Conservation (phyloP, 2,329 filamentous ascomycete genomes). For the Nectriaceae sp. region DNA sequence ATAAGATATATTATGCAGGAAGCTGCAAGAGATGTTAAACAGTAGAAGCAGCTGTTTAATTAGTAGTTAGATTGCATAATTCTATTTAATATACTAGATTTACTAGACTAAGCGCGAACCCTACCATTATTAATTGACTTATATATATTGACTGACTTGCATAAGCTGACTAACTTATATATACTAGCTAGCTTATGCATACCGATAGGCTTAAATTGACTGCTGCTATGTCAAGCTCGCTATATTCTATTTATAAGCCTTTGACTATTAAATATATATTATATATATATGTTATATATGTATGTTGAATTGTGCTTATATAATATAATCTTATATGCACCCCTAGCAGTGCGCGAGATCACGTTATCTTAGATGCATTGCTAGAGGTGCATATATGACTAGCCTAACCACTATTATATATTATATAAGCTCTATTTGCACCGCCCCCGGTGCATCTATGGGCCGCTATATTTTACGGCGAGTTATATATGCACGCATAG, state of each 20-base stretch:
- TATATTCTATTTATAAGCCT: background rate
- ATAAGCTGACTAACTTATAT: too few species aligned
- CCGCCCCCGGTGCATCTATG: too few species aligned
- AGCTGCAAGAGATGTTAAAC: background rate
- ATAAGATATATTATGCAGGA: background rate
- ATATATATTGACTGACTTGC: too few species aligned
- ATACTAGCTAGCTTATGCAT: background rate
- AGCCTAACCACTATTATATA: too few species aligned
- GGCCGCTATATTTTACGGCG: too few species aligned
- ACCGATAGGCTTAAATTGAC: too few species aligned
- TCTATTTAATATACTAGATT: background rate
- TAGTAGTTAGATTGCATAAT: background rate
- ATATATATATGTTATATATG: background rate
- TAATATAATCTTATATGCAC: too few species aligned
- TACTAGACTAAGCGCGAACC: background rate
- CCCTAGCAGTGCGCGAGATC: too few species aligned
- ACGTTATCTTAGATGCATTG: too few species aligned
- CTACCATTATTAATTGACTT: background rate
- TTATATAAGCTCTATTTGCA: too few species aligned
- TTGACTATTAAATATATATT: background rate
- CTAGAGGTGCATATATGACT: too few species aligned
- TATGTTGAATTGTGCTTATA: background rate
- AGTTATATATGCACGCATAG: too few species aligned
- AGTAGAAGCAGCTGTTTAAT: background rate
- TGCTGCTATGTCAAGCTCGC: background rate